These are phyloP conservation scores for Mycena capillaripes DNA, from an alignment of 768 basidiomycete genomes.

Conservation along the genomic window DNA sequence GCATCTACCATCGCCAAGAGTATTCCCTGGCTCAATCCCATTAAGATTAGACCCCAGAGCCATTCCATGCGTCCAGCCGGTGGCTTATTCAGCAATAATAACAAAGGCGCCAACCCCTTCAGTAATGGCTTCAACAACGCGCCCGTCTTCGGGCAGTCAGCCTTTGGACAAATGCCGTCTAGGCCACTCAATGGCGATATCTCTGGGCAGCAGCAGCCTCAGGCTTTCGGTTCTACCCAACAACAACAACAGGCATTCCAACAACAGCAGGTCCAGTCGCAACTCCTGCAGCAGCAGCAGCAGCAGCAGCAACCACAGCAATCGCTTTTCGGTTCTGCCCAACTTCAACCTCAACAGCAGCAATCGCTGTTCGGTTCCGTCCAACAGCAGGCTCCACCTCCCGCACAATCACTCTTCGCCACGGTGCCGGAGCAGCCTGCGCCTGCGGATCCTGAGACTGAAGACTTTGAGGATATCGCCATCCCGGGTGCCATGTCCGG, in stretches of 20 bases:
- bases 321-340: background rate
- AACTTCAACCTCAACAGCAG: background rate
- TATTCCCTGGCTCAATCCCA: slow-evolving; percentile 50
- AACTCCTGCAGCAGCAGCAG: no score
- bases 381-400: background rate
- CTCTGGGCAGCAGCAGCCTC: slow-evolving; percentile 16
- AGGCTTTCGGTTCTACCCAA: background rate
- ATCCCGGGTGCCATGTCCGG: slow-evolving; percentile 44
- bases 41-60: slow-evolving; percentile 48
- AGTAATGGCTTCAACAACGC: slow-evolving; percentile 26
- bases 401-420: no score
- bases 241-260: background rate
- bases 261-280: no score
- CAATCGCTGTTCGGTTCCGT: background rate
- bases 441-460: slow-evolving; percentile 11
- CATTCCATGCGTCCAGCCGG: background rate
- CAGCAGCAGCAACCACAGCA: slow-evolving; percentile 1
- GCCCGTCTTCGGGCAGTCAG: background rate
- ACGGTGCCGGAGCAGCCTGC: no score
- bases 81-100: slow-evolving; percentile 12
- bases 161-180: slow-evolving; percentile 35
- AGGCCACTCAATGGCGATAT: no score
- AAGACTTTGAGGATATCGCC: slow-evolving; percentile 50
- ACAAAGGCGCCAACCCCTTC: background rate
- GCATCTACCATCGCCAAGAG: slow-evolving; percentile 49